Evolutionary conservation across 2,329 filamentous ascomycete genomes (phyloP), one percentile per base, ranked within the genome.

Genomic region (Hansfordia pulvinata): DNA sequence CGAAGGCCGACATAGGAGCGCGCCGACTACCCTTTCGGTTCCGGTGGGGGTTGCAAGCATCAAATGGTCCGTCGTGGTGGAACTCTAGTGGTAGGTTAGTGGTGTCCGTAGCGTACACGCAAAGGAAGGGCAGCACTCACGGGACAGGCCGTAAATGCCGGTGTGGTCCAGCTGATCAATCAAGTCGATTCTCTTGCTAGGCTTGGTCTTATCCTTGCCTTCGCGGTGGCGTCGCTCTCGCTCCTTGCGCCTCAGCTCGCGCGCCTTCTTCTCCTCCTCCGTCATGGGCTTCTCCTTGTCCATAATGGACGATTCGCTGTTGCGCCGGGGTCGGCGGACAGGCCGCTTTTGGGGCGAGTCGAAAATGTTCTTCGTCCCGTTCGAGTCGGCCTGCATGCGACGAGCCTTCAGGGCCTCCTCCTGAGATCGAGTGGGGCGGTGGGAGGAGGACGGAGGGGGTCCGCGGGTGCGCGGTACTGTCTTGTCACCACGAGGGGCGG

Each of bases 81-180:
- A 96, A 93, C 39, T 93, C 85, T 93, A 23, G 9, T 23, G 32
- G 16, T n/a, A 32, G 21, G 8, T 17, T 27, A 10, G n/a, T 22
- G 27, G 35, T 26, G 37, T 34, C 15, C 31, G 17, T 13, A n/a
- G 23, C 6, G 8, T 17, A 5, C 17, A 13, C 7, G 8, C 6
- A 20, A 19, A 23, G 8, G 14, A 10, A 7, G 15, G 4, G 14
- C 21, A 15, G 21, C 25, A 73, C 82, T 57, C 62, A 92, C 84
- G 61, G 54, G 88, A 86, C 42, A 80, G 83, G 30, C 90, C 88
- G 47, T 93, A 94, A 40, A 96, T 92, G 50, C 86, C 86, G 4
- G 86, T 94, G 35, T 90, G 86, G 58, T 96, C 90, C 37, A 98
- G 62, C 50, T 94, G 88, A 57, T 98, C 90, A 43, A 98, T 96